These are phyloP conservation scores for Apiospora koreana DNA, from an alignment of 2,329 filamentous ascomycete species.

Conservation along the genomic window DNA sequence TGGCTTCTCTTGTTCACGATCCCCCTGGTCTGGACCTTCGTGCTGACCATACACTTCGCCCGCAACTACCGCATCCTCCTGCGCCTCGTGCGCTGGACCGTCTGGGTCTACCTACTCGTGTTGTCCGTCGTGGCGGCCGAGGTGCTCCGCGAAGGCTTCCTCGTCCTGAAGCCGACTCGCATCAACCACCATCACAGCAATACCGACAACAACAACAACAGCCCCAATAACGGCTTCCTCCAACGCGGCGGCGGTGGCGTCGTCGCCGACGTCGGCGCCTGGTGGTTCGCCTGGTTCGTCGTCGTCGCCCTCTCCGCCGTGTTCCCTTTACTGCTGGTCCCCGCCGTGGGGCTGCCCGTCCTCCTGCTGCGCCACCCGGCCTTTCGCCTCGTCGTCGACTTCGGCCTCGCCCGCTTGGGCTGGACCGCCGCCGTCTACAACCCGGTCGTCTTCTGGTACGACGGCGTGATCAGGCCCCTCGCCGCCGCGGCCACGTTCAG, in stretches of 20 bases:
- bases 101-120: conserved; percentile 22
- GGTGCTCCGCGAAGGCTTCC: conserved; percentile 24
- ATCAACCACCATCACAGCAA: conserved; percentile 14
- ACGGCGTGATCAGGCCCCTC: background rate
- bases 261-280: conserved; percentile 21
- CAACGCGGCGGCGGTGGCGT: conserved; percentile 4
- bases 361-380: conserved; percentile 13
- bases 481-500: background rate
- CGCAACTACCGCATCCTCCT: conserved; percentile 23
- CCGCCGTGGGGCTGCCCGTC: conserved; percentile 9
- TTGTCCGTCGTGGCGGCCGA: conserved; percentile 23
- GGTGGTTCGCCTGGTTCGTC: conserved; percentile 25
- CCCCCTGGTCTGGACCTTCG: conserved; percentile 20
- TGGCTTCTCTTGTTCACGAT: conserved; percentile 22
- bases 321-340: conserved; percentile 10
- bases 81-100: conserved; percentile 23
- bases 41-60: conserved; percentile 24
- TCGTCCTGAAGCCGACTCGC: conserved; percentile 9
- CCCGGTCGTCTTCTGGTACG: conserved; percentile 5
- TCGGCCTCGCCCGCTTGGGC: conserved; percentile 13
- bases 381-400: conserved; percentile 10
- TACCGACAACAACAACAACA: background rate
- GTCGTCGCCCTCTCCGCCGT: conserved; percentile 15
- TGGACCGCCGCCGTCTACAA: conserved; percentile 13
- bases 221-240: background rate